Conservation (phyloP, 352 stramenopile species). For the Globisporangium takayamanum region DNA sequence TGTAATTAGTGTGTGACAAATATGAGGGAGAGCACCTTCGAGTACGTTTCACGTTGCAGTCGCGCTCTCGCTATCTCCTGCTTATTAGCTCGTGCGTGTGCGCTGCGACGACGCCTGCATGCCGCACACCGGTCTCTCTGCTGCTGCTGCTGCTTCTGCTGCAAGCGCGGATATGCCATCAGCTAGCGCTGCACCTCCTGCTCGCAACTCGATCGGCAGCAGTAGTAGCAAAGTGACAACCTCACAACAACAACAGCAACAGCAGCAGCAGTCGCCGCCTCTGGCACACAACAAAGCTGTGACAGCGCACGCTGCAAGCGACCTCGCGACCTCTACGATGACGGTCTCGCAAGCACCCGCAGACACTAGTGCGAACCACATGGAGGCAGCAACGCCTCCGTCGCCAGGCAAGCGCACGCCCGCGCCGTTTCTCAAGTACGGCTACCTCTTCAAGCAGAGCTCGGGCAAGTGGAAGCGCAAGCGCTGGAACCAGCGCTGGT, state of each 20-base stretch:
- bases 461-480: slow-evolving; percentile 74
- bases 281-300: background rate
- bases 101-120: no score
- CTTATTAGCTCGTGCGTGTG: no score
- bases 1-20: background rate
- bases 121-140: background rate
- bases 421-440: slow-evolving; percentile 24
- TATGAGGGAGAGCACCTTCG: background rate
- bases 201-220: background rate
- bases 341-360: background rate
- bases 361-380: background rate
- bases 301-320: background rate
- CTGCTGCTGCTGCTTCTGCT: background rate
- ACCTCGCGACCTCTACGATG: background rate
- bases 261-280: background rate
- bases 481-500: slow-evolving; percentile 79
- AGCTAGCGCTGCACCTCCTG: no score
- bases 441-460: slow-evolving; percentile 78
- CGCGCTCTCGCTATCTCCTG: no score
- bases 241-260: background rate
- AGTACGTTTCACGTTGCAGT: no score
- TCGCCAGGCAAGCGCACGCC: background rate
- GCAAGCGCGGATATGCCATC: background rate
- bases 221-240: background rate
- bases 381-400: background rate